A percentile compares a stretch with the other conserved stretches of the same genome.
Evolutionary conservation across 139 green algal species (phyloP).

Genomic region (Micromonas pusilla): DNA sequence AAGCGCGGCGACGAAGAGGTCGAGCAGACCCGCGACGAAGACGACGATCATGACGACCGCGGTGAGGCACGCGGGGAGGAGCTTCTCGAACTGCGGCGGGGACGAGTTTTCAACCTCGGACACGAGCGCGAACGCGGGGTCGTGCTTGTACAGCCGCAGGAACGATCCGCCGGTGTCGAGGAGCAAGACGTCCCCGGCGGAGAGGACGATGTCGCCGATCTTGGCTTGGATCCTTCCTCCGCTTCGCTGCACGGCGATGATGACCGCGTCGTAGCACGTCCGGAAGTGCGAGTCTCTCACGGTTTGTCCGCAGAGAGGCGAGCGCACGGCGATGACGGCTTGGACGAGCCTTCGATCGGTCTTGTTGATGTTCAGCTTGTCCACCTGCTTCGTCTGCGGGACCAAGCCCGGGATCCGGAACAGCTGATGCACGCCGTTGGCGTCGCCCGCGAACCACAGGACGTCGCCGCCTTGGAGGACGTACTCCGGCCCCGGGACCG

Average conservation of each 20-base stretch:
- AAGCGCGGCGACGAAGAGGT: constrained; percentile 44
- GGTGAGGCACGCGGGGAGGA: constrained; percentile 39
- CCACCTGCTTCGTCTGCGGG: constrained; percentile 35
- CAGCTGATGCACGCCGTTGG: constrained; percentile 47
- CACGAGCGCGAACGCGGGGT: constrained; percentile 47
- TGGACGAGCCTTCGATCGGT: constrained; percentile 47
- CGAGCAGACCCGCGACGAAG: constrained; percentile 31
- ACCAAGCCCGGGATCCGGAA: constrained; percentile 50
- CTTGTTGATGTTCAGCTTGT: constrained; percentile 18
- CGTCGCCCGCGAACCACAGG: constrained; percentile 68
- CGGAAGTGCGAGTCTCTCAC: constrained; percentile 61
- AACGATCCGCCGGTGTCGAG: constrained; percentile 51
- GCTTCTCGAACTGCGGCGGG: constrained; percentile 45
- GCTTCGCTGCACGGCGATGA: constrained; percentile 65
- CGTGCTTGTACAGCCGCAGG: constrained; percentile 34
- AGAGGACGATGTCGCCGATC: constrained; percentile 50
- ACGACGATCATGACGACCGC: constrained; percentile 46
- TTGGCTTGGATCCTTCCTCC: constrained; percentile 34
- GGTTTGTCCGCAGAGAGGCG: constrained; percentile 41
- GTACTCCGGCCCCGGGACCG: constrained; percentile 1
- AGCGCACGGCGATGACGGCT: constrained; percentile 48
- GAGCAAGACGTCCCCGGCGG: constrained; percentile 52
- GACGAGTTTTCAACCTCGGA: constrained; percentile 45
- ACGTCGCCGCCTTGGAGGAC: constrained; percentile 50
- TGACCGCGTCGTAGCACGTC: constrained; percentile 60